Base-by-base conservation (phyloP, 495 filamentous ascomycete species). In the Aspergillus olivimuriae region DNA sequence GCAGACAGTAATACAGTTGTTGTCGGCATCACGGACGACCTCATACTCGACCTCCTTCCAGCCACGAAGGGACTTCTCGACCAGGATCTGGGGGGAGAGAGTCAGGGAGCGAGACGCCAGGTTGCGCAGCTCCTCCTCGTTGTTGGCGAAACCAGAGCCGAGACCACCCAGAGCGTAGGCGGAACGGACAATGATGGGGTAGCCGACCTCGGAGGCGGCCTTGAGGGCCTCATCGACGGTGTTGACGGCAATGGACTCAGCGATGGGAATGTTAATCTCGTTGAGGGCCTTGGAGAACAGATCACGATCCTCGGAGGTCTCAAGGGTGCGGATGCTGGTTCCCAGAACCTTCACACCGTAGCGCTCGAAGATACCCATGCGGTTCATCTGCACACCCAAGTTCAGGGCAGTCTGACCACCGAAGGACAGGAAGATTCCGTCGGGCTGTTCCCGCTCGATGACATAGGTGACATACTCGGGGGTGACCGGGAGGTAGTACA, bases 31-130 rank as follows among this genome's bases (percentile, higher is more conserved):
- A 49, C 92, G 86, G 26, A 98, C 92, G 36, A 98, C 92, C 51
- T 98, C 92, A 63, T 98, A 98, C 60, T 98, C 92, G 42, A 96
- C 89, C 62, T 98, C 92, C 66, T 98, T 98, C 92, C 92, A 98
- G 35, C 92, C 92, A 66, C 97, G 97, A 92, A 98, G 97, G 68
- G 87, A 94, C 61, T 85, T 80, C 69, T 98, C 92, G 48, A 98
- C 89, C 23, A 98, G 73, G 4, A 98, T 87, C 67, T 98, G 92
- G 2, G 92, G 92, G 55, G 89, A 95, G 42, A 85, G 91, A 10
- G 92, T 88, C 51, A 98, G 84, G 17, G 92, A 91, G 61, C 91
- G 92, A 56, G 85, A 82, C 71, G 91, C 97, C n/a, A 96, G 80
- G 3, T 92, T 86, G 39, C 85, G 68, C 34, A 98, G 70, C 61